Evolutionary conservation across 2,329 filamentous ascomycete genomes (phyloP).

Genomic region (Colletotrichum sp.): DNA sequence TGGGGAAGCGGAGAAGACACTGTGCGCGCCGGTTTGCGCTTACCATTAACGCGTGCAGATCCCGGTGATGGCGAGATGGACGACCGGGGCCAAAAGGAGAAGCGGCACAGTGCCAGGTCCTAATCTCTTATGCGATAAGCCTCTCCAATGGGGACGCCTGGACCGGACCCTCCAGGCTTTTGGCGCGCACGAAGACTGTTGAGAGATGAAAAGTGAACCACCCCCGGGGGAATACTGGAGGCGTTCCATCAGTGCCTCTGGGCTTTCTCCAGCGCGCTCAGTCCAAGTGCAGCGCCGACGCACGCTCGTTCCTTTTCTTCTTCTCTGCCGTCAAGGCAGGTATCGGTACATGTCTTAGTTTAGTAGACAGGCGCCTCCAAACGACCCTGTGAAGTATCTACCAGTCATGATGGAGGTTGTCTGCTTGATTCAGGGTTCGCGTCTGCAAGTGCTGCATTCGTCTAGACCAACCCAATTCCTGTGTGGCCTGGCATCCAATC

Average conservation of each 20-base stretch:
- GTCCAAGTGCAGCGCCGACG: not conserved
- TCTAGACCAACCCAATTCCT: slow-evolving; percentile 16
- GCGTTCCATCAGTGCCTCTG: not conserved
- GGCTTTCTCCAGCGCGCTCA: not conserved
- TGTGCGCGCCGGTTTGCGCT: not conserved
- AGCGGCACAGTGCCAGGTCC: slow-evolving; percentile 1
- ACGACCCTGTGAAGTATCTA: not conserved
- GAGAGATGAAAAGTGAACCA: not conserved
- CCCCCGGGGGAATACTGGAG: not conserved
- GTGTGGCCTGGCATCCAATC: slow-evolving; percentile 12
- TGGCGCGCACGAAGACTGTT: slow-evolving; percentile 9
- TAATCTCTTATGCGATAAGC: slow-evolving; percentile 13
- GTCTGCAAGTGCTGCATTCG: slow-evolving; percentile 10
- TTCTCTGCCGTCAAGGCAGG: not conserved
- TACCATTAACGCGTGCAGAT: not conserved
- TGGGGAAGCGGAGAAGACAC: not conserved
- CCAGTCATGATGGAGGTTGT: not conserved
- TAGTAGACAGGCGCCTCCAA: not conserved
- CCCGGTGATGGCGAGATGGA: not conserved
- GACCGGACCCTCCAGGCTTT: slow-evolving; percentile 12
- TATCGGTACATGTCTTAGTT: not conserved
- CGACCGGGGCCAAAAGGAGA: slow-evolving; percentile 4
- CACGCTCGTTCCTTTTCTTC: not conserved
- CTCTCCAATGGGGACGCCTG: slow-evolving; percentile 18
- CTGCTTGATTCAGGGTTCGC: not conserved